Evolutionary conservation across 495 filamentous ascomycete species (phyloP).

Genomic region (Schizothecium vesticola): DNA sequence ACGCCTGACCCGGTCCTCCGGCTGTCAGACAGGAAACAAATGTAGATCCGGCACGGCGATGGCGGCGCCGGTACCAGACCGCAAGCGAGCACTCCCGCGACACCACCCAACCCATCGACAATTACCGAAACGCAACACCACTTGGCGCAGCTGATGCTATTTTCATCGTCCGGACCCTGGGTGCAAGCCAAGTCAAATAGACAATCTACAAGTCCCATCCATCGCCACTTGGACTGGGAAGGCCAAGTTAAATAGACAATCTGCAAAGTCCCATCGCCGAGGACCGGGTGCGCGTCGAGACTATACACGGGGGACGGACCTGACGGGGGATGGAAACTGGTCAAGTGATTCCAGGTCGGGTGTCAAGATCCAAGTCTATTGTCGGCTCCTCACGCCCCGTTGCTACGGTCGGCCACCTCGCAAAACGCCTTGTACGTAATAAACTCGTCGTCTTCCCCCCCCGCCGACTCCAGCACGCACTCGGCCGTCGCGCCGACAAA

Average conservation of each 20-base stretch:
- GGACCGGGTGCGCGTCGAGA: not conserved
- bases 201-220: not conserved
- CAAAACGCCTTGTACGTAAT: slow-evolving; percentile 95
- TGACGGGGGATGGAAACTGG: too few species aligned
- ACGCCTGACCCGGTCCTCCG: not conserved
- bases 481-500: slow-evolving; percentile 92
- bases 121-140: not conserved
- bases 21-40: not conserved
- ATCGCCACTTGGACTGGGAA: not conserved
- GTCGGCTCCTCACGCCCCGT: slow-evolving; percentile 15
- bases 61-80: not conserved
- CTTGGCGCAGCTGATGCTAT: not conserved
- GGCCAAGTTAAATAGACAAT: not conserved
- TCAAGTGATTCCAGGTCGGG: not conserved
- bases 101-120: not conserved
- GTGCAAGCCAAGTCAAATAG: not conserved
- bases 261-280: too few species aligned
- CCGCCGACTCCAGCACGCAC: slow-evolving; percentile 65
- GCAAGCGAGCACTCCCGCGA: not conserved
- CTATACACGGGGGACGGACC: too few species aligned
- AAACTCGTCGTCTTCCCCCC: slow-evolving; percentile 53
- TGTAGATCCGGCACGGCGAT: not conserved
- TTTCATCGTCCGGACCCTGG: not conserved
- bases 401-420: slow-evolving; percentile 54
- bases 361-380: not conserved